Conservation (phyloP, 305 asterid species). For the Plantago lanceolata region DNA sequence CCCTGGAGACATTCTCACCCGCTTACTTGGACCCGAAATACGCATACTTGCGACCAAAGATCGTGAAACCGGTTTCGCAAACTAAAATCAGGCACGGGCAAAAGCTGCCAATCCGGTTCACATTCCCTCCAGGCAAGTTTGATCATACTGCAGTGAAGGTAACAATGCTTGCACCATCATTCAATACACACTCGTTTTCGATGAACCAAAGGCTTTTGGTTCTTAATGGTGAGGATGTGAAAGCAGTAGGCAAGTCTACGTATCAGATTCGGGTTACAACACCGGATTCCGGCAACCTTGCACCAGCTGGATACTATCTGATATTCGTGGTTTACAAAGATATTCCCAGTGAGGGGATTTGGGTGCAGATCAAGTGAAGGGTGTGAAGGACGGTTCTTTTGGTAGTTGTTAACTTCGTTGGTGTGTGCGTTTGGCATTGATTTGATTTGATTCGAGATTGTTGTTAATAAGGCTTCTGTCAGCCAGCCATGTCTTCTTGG, state of each 20-base stretch:
- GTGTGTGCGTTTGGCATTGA: neutral
- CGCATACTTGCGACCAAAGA: slow-evolving; percentile 31
- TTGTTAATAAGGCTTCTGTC: neutral
- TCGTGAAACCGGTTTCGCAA: slow-evolving; percentile 35
- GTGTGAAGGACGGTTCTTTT: neutral
- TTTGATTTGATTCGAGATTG: neutral
- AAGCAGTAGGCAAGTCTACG: slow-evolving; percentile 16
- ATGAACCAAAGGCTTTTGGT: slow-evolving; percentile 63
- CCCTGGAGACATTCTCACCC: slow-evolving; percentile 50
- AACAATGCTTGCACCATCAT: slow-evolving; percentile 53
- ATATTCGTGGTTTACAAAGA: slow-evolving; percentile 56
- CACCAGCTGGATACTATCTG: slow-evolving; percentile 59
- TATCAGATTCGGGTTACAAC: slow-evolving; percentile 33
- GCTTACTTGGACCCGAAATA: slow-evolving; percentile 31
- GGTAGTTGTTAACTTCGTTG: neutral
- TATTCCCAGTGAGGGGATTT: slow-evolving; percentile 57
- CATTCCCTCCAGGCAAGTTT: slow-evolving; percentile 27
- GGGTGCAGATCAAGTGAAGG: slow-evolving; percentile 44
- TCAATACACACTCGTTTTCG: slow-evolving; percentile 60
- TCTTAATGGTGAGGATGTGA: slow-evolving; percentile 29
- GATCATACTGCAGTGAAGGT: slow-evolving; percentile 30
- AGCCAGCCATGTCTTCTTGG: neutral
- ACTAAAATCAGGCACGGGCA: slow-evolving; percentile 30
- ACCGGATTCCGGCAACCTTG: slow-evolving; percentile 38
- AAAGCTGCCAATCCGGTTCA: slow-evolving; percentile 29